These are phyloP conservation scores for Solanum pennellii DNA, from an alignment of 257 asterid species.

Conservation along the genomic window DNA sequence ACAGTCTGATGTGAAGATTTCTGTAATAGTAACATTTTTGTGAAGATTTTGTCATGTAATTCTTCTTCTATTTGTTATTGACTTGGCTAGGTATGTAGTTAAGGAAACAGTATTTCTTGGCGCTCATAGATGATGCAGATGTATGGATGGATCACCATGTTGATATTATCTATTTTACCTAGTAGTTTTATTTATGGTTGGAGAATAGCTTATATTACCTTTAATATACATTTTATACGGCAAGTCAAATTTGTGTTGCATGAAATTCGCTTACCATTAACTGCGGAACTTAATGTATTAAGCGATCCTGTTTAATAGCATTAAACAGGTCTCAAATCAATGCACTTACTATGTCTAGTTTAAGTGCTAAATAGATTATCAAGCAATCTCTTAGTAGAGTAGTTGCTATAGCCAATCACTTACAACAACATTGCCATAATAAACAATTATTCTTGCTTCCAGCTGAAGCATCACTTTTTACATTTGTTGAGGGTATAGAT, in stretches of 20 bases:
- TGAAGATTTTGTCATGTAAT: background rate
- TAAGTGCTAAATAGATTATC: background rate
- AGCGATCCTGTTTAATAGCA: background rate
- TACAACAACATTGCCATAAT: background rate
- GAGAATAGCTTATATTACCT: background rate
- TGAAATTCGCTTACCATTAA: background rate
- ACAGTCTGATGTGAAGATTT: background rate
- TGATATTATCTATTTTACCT: background rate
- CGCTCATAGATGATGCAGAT: background rate
- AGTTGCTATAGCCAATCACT: background rate
- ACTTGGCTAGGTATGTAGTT: background rate
- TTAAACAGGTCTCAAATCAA: background rate
- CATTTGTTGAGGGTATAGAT: background rate
- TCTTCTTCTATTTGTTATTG: background rate
- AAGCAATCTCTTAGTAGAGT: background rate
- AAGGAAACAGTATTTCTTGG: background rate
- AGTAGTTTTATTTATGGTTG: background rate
- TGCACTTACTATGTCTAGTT: background rate
- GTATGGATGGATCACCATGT: background rate
- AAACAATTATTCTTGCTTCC: background rate
- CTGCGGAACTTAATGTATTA: background rate
- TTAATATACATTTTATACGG: background rate
- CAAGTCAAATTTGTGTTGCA: background rate
- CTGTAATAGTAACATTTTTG: background rate
- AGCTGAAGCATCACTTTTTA: background rate